Evolutionary conservation across 805 yeast species (phyloP), one percentile per base, ranked within the genome.

Genomic region (Saturnispora dispora): DNA sequence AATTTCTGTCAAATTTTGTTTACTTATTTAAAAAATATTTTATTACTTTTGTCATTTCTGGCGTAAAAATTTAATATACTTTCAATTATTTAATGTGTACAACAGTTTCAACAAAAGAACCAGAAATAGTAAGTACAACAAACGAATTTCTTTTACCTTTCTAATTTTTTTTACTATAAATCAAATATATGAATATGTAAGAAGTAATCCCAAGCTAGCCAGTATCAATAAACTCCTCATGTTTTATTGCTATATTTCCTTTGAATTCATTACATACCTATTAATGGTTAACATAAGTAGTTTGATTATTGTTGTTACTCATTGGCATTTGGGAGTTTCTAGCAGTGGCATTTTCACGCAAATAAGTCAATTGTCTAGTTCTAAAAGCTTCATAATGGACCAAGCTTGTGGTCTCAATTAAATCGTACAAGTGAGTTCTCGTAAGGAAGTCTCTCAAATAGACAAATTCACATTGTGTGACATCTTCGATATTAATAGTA

Each of bases 331-430:
- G 69, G 6, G 70, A 61, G 52, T 60, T 64, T 60, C 71, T 65
- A 28, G 65, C 58, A 55, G 76, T 76, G n/a, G 88, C 89, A 67
- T 85, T 88, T 71, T 91, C 98, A 71, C 91, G 90, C 69, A 93
- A 77, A 8, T 96, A 95, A 54, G 89, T 81, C 68, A 93, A 81
- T 72, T 93, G 99, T 70, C 90, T 89, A 20, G 96, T 76, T 71
- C 99, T 83, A 73, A 90, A 93, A 50, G 82, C 76, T 73, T 93
- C 99, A 69, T 93, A 93, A 68, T 93, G 98, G 50, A 82, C 77
- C 58, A 80, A 74, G 1, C 95, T 74, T 4, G 99, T 93, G 11
- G 96, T 81, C 69, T 93, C 99, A 61, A 93, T 90, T 67, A 93
- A 81, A 67, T 91, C 98, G 68, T 89, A 97, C 63, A 93, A 75